phyloP scores from a whole-genome alignment of 1,284 basidiomycete genomes.

The Cryptococcus neoformans region DNA sequence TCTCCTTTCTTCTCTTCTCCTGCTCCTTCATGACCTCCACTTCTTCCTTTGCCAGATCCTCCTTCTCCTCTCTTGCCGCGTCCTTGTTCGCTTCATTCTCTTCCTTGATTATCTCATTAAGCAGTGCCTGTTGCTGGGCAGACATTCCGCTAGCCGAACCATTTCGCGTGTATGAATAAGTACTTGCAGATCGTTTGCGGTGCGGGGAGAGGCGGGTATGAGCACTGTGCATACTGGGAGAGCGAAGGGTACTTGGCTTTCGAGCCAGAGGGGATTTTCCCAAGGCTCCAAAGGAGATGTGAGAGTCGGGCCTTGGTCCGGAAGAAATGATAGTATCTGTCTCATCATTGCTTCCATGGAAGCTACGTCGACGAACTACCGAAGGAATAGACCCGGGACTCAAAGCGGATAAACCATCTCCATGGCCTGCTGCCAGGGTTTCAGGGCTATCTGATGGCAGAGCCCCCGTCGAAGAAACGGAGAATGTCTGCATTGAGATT shows the following conservation, averaged over 20 bases:
- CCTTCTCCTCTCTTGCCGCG: conserved; percentile 13
- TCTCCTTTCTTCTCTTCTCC: not conserved
- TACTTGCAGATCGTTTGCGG: conserved; percentile 14
- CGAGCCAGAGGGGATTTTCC: conserved; percentile 23
- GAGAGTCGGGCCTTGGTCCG: too few species aligned
- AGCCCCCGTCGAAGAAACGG: not conserved
- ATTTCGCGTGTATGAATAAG: conserved; percentile 10
- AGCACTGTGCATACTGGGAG: not conserved
- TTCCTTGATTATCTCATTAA: conserved; percentile 35
- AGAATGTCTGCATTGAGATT: not conserved
- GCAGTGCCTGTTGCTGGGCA: conserved; percentile 18
- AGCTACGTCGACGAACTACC: too few species aligned
- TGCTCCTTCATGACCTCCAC: conserved; percentile 28
- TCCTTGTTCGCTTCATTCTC: conserved; percentile 18
- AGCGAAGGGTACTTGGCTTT: conserved; percentile 10
- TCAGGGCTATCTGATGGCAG: not conserved
- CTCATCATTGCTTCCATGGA: too few species aligned
- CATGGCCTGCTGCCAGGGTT: not conserved
- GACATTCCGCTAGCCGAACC: conserved; percentile 12
- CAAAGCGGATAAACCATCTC: too few species aligned
- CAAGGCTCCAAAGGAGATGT: not conserved
- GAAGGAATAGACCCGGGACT: too few species aligned
- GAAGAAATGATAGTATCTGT: too few species aligned
- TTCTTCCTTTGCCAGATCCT: conserved; percentile 16
- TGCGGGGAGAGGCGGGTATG: conserved; percentile 1